Evolutionary conservation across 2,329 filamentous ascomycete genomes (phyloP).

Genomic region (Fusarium liriodendri): DNA sequence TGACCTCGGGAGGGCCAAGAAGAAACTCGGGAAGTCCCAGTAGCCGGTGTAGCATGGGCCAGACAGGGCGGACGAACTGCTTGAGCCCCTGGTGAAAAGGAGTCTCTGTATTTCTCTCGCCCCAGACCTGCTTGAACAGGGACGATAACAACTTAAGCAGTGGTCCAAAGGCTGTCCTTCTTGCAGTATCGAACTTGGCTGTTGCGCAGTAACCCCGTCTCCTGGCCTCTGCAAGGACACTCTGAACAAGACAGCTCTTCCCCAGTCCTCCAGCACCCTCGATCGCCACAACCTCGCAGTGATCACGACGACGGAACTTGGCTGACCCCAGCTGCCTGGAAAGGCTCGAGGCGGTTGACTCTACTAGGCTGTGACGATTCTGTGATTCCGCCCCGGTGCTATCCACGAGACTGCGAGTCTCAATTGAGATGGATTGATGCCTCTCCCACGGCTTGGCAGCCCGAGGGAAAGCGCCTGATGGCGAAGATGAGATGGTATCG

Average conservation of each 20-base stretch:
- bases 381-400: slow-evolving; percentile 55
- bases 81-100: slow-evolving; percentile 71
- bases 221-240: slow-evolving; percentile 69
- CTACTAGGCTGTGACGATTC: slow-evolving; percentile 55
- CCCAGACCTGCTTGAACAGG: slow-evolving; percentile 75
- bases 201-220: slow-evolving; percentile 73
- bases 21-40: slow-evolving; percentile 78
- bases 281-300: slow-evolving; percentile 72
- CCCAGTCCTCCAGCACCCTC: slow-evolving; percentile 73
- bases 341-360: slow-evolving; percentile 61
- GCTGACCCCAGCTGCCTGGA: slow-evolving; percentile 66
- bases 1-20: slow-evolving; percentile 61
- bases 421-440: slow-evolving; percentile 62
- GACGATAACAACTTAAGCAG: slow-evolving; percentile 73
- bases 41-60: slow-evolving; percentile 71
- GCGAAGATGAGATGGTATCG: slow-evolving; percentile 60
- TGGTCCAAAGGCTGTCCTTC: slow-evolving; percentile 71
- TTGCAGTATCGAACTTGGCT: slow-evolving; percentile 73
- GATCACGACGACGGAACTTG: slow-evolving; percentile 70
- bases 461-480: slow-evolving; percentile 54
- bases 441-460: slow-evolving; percentile 62
- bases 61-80: slow-evolving; percentile 71
- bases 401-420: slow-evolving; percentile 60
- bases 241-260: slow-evolving; percentile 73
- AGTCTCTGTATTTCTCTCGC: slow-evolving; percentile 73